Base-by-base conservation (phyloP, 2,329 filamentous ascomycete genomes). In the Pseudogymnoascus sp. region DNA sequence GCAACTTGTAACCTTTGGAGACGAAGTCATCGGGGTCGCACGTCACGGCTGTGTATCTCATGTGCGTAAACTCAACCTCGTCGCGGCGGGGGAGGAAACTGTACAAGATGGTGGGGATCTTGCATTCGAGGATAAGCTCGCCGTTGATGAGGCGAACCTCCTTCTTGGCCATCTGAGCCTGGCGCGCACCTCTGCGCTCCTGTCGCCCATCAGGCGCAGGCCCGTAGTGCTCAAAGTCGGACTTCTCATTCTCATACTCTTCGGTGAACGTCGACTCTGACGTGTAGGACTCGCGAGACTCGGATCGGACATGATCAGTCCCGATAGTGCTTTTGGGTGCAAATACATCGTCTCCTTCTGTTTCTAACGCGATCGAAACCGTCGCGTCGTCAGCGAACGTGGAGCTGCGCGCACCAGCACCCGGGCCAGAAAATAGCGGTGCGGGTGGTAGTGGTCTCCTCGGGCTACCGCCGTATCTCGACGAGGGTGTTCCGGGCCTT, bases 11-110 rank as follows among this genome's bases (percentile, higher is more conserved):
- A 1, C 93, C 93, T 66, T 88, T 85, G 7, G 87, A 83, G 2
- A 92, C 89, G 71, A 96, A 97, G 74, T 97, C 92, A 74, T 97
- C 93, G 0, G 93, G 96, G 73, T 97, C 93, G 76, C 92, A 97
- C 1, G 95, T 99, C n/a, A 96, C 95, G 9, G 95, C 95, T 0
- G 93, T 97, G 75, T 99, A 99, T 62, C 95, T 88, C 93, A 97
- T 97, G 73, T 97, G 93, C 0, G 95, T 99, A 75, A 99, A 99
- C 73, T 99, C 95, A 67, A 93, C 83, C 75, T 96, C 93, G 73
- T 97, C 92, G 65, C 93, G 86, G 15, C 93, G 86, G 0, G 96
- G 96, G 66, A 99, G 79, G 78, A 99, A 99, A 74, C 92, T 96
- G 83, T 97, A 96, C 42, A 99, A 81, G 69, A 97, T 99, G 0